Base-by-base conservation (phyloP, 352 stramenopile species). In the Phytophthora melonis region DNA sequence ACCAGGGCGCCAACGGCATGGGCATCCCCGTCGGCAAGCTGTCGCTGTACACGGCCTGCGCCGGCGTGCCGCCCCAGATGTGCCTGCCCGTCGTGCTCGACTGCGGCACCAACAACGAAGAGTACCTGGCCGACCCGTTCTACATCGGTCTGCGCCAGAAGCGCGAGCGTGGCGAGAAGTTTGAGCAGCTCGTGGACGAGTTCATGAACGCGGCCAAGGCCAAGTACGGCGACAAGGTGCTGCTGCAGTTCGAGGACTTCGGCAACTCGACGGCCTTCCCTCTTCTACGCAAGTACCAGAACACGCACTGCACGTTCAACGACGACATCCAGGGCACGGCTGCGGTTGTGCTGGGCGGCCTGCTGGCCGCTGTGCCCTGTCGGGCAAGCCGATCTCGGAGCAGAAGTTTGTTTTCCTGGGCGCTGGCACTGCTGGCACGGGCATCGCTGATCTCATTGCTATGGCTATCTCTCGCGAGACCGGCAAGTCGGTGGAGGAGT, bases 281-380 rank as follows among this genome's bases (percentile, higher is more conserved):
- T 57, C 66, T 97, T 47, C 78, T 97, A 61, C 87, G 87, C 69
- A 94, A 95, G 77, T 96, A 87, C 67, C 81, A 94, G 74, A 83
- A 93, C 70, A 94, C 85, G 32, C 90, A 95, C 77, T 93, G 80
- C 75, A 93, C 86, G 8, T 98, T 98, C 80, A 99, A 99, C 82
- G 98, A 99, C 85, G 98, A 99, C 73, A 99, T 99, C 75, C 98
- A 99, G 61, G 89, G 87, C 61, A 93, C 89, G 4, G 86, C 87
- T 0, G 93, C 86, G 1, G 88, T 94, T 27, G 88, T 94, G 9
- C 80, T 98, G n/a, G 88, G 80, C 14, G 88, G 90, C 66, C 86
- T 97, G 16, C 70, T 92, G 11, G 86, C 89, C 30, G 87, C 90
- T 53, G 81, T 93, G 56, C 84, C 25, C 78, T 95, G 21, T 95